phyloP scores from a whole-genome alignment of 345 rosid genomes.

The Eucalyptus cloeziana region DNA sequence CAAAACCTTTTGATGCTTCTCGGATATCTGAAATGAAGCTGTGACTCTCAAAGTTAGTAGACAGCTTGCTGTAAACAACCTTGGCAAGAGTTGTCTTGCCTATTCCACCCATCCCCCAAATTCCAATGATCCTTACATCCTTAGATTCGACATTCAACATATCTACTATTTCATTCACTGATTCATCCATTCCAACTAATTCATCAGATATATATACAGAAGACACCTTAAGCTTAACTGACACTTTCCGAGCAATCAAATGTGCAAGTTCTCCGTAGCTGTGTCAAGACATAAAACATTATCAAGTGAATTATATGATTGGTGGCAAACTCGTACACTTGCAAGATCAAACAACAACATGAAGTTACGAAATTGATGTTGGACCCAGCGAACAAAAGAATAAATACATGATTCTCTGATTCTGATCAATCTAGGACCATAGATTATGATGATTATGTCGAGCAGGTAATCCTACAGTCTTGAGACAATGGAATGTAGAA shows the following conservation, averaged over 20 bases:
- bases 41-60: fast-evolving
- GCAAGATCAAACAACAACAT: too few species aligned
- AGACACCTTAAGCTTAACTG: background rate
- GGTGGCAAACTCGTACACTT: too few species aligned
- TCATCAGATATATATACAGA: too few species aligned
- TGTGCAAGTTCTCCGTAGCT: background rate
- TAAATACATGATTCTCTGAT: too few species aligned
- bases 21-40: background rate
- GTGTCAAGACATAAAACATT: too few species aligned
- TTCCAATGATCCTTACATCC: background rate
- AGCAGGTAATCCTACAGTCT: too few species aligned
- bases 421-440: too few species aligned
- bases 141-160: fast-evolving
- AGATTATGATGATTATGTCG: too few species aligned
- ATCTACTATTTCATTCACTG: background rate
- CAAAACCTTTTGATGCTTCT: background rate
- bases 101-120: background rate
- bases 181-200: background rate
- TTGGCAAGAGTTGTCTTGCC: background rate
- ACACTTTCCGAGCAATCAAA: background rate
- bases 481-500: too few species aligned
- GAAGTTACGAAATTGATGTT: too few species aligned
- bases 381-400: too few species aligned
- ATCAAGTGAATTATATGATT: too few species aligned
- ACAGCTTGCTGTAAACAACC: background rate